A percentile compares a stretch with the other conserved stretches of the same genome.
Evolutionary conservation across 306 rosid species (phyloP).

Genomic region (Dalbergia oliveri): DNA sequence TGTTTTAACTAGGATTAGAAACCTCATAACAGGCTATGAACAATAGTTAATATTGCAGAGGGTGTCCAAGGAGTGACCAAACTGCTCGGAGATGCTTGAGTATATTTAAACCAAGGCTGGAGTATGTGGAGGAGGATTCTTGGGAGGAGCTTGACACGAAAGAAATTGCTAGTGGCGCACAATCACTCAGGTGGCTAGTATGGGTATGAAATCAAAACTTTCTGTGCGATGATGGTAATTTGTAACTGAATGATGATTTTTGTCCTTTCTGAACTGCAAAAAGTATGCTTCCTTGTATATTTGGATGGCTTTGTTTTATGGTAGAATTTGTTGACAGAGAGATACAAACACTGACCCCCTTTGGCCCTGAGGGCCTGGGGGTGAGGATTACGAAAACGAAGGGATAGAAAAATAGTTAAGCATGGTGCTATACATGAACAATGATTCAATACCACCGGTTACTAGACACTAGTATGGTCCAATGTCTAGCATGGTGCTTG

Average conservation of each 20-base stretch:
- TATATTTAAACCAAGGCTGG: constrained; percentile 81
- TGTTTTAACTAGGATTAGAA: constrained; percentile 62
- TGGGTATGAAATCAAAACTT: constrained; percentile 64
- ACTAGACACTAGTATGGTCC: too few species aligned
- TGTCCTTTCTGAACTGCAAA: constrained; percentile 7
- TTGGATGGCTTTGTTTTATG: neutral
- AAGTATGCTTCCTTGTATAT: neutral
- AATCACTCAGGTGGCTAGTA: constrained; percentile 86
- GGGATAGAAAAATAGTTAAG: too few species aligned
- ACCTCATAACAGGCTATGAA: constrained; percentile 70
- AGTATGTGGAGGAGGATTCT: constrained; percentile 77
- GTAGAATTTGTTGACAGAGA: neutral
- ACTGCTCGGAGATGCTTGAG: constrained; percentile 82
- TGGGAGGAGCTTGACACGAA: constrained; percentile 91
- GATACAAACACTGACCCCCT: too few species aligned
- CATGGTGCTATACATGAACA: too few species aligned
- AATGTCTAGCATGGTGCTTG: neutral
- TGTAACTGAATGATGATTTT: constrained; percentile 19
- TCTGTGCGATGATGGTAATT: constrained; percentile 35
- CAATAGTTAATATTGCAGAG: constrained; percentile 82
- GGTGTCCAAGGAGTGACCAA: constrained; percentile 80
- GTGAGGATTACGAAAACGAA: too few species aligned
- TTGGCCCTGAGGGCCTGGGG: too few species aligned
- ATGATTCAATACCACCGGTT: too few species aligned
- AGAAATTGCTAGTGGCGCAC: constrained; percentile 72